phyloP scores from a whole-genome alignment of 2,329 filamentous ascomycete genomes.

The Monosporascus ibericus region DNA sequence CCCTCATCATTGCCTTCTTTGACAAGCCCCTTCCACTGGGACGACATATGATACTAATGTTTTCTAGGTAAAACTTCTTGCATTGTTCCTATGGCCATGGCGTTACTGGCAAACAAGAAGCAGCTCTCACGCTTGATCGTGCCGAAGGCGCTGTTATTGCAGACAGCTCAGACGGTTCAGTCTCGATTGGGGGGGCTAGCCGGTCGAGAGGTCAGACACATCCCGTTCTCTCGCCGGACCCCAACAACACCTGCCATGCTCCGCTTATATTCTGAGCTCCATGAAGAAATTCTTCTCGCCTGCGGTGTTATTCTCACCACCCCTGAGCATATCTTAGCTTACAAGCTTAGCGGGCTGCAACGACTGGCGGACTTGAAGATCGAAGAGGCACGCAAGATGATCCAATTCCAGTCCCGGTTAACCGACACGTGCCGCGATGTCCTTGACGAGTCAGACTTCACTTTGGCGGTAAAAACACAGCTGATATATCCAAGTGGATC shows the following conservation, averaged over 20 bases:
- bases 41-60: no score
- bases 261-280: conserved; percentile 31
- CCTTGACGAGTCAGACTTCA: conserved; percentile 58
- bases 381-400: conserved; percentile 38
- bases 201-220: conserved; percentile 44
- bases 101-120: conserved; percentile 36
- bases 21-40: no score
- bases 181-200: conserved; percentile 49
- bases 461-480: conserved; percentile 46
- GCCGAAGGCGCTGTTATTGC: conserved; percentile 49
- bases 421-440: conserved; percentile 48
- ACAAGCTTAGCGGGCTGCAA: conserved; percentile 56
- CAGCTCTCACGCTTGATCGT: conserved; percentile 49
- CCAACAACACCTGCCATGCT: conserved; percentile 25
- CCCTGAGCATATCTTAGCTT: conserved; percentile 60
- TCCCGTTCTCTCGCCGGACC: conserved; percentile 53
- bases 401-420: conserved; percentile 46
- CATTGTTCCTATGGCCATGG: conserved; percentile 49
- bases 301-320: conserved; percentile 53
- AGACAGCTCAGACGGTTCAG: conserved; percentile 52
- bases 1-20: no score
- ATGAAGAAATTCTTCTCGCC: conserved; percentile 29
- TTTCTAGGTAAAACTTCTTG: conserved; percentile 49
- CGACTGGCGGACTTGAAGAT: conserved; percentile 41
- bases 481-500: conserved; percentile 51